Percentiles rank a stretch among this genome's conserved stretches.
Conservation (phyloP, 2,329 filamentous ascomycete species). For the Trichocomaceae sp. region DNA sequence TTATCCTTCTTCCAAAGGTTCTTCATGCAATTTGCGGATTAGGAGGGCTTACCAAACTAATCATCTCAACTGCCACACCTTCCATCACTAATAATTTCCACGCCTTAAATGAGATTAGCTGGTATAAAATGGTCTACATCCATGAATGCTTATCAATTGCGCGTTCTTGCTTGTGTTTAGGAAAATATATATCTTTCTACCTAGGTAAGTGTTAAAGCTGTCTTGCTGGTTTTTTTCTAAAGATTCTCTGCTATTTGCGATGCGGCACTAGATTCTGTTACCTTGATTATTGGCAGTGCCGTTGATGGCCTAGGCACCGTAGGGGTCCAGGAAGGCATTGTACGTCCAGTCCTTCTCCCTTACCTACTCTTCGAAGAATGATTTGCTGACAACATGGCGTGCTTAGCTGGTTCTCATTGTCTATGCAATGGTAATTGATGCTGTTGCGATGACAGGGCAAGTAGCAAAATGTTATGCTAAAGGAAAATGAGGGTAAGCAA, state of each 20-base stretch:
- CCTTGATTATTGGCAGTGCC: constrained; percentile 28
- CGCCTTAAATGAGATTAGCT: constrained; percentile 4
- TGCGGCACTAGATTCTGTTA: constrained; percentile 24
- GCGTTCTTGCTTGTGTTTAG: constrained; percentile 29
- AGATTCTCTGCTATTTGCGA: constrained; percentile 40
- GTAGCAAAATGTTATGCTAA: too few species aligned
- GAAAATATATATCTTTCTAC: constrained; percentile 34
- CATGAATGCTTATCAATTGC: constrained; percentile 39
- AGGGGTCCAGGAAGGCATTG: constrained; percentile 18
- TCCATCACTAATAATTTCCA: constrained; percentile 7
- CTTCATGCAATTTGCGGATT: background rate
- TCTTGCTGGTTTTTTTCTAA: constrained; percentile 38
- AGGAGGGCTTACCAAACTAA: background rate
- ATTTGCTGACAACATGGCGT: background rate
- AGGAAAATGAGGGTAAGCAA: too few species aligned
- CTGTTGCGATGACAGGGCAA: too few species aligned
- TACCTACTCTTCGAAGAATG: background rate
- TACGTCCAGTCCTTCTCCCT: background rate
- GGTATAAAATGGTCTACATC: constrained; percentile 28
- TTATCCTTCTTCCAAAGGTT: too few species aligned
- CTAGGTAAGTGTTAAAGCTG: background rate
- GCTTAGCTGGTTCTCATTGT: constrained; percentile 8
- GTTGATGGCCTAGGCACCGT: constrained; percentile 26
- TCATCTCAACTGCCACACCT: constrained; percentile 9
- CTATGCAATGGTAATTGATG: too few species aligned